These are phyloP conservation scores for Blepharisma japonicum DNA, from an alignment of 73 alveolate species.

Conservation along the genomic window DNA sequence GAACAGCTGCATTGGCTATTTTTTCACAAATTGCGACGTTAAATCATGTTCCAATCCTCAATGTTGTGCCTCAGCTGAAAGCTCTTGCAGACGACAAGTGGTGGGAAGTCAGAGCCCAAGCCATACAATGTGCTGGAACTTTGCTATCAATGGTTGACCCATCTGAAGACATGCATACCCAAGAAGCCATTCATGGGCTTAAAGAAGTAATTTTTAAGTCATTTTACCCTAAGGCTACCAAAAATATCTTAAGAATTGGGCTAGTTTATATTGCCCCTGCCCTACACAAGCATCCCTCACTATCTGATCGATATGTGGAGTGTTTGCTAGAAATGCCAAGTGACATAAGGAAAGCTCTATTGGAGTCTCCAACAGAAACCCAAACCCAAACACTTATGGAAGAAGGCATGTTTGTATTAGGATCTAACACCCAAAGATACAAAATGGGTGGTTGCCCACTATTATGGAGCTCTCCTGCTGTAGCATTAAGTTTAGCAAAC, in stretches of 20 bases:
- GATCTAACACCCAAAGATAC: constrained; percentile 60
- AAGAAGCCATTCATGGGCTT: constrained; percentile 18
- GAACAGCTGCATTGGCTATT: constrained; percentile 52
- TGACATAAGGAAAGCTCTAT: not conserved
- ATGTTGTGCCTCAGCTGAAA: constrained; percentile 46
- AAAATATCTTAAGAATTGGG: constrained; percentile 43
- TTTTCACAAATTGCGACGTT: constrained; percentile 45
- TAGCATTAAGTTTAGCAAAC: constrained; percentile 43
- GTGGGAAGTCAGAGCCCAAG: constrained; percentile 67
- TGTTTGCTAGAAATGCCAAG: not conserved
- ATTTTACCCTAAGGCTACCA: constrained; percentile 26
- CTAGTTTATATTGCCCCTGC: constrained; percentile 59
- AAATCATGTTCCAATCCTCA: constrained; percentile 52
- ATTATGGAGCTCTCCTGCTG: constrained; percentile 62
- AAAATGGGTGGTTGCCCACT: constrained; percentile 55
- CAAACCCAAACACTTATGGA: constrained; percentile 33
- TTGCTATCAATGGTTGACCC: constrained; percentile 28
- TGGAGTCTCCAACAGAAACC: not conserved
- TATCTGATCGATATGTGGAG: constrained; percentile 47
- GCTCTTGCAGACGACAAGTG: constrained; percentile 38
- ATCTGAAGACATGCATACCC: constrained; percentile 23
- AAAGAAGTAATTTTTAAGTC: constrained; percentile 22
- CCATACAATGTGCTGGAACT: constrained; percentile 52
- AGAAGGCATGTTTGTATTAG: constrained; percentile 64
- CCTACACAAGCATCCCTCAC: constrained; percentile 56